Conservation (phyloP, 768 basidiomycete genomes). For the Calocybe gangraenosa region DNA sequence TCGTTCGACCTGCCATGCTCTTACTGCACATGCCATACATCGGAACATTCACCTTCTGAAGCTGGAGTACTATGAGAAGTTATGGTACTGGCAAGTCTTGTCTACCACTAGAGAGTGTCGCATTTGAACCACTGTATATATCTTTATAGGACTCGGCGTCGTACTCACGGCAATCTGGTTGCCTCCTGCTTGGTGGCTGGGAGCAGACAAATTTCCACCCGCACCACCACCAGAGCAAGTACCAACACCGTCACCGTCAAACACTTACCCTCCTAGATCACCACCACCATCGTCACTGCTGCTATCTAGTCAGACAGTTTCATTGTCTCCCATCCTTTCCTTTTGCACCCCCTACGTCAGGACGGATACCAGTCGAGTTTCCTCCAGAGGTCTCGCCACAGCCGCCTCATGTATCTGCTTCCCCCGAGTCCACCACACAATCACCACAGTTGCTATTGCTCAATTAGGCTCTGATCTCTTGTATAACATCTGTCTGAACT, state of each 20-base stretch:
- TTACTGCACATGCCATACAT: conserved; percentile 66
- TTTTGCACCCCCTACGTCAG: background rate
- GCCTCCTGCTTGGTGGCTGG: conserved; percentile 76
- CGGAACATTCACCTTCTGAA: conserved; percentile 78
- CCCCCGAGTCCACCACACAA: background rate
- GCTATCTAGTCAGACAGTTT: background rate
- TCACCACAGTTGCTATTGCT: background rate
- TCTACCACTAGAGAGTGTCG: background rate
- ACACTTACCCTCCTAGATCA: background rate
- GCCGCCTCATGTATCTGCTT: conserved; percentile 4
- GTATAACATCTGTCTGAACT: background rate
- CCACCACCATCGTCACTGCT: background rate
- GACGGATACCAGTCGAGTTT: background rate
- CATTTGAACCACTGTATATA: background rate
- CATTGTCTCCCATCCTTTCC: background rate
- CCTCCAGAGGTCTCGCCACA: background rate
- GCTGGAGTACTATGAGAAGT: conserved; percentile 67
- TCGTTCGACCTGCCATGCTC: conserved; percentile 52
- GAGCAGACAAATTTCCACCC: conserved; percentile 25
- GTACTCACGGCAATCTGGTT: conserved; percentile 68
- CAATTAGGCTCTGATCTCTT: background rate
- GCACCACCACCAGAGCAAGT: conserved; percentile 6
- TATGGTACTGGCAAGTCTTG: conserved; percentile 62
- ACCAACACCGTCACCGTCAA: background rate
- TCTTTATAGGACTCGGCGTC: conserved; percentile 58